A percentile compares a stretch with the other conserved stretches of the same genome.
Conservation (phyloP, 495 filamentous ascomycete genomes). For the Penicillium soppii region DNA sequence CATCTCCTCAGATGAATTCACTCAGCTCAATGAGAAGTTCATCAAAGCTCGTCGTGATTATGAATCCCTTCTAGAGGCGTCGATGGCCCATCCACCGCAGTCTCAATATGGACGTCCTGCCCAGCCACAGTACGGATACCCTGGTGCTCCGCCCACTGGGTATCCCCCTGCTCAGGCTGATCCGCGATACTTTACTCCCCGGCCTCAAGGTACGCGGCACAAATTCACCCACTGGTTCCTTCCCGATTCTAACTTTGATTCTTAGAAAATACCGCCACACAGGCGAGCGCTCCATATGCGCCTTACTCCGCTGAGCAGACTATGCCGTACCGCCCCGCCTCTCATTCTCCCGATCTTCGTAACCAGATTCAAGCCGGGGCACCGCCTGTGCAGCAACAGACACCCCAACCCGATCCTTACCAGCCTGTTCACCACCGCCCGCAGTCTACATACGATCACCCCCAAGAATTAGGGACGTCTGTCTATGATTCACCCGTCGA, state of each 20-base stretch:
- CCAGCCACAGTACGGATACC: constrained; percentile 64
- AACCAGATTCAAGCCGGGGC: constrained; percentile 33
- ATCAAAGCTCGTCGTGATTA: constrained; percentile 98
- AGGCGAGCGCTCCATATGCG: constrained; percentile 20
- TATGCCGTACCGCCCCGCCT: constrained; percentile 37
- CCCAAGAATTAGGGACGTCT: constrained; percentile 83
- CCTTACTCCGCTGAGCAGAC: constrained; percentile 40
- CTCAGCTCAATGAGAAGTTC: constrained; percentile 97
- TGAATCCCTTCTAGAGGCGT: constrained; percentile 90
- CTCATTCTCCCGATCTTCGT: constrained; percentile 47
- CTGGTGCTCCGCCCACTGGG: constrained; percentile 47
- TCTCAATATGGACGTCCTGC: constrained; percentile 67
- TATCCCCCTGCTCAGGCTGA: constrained; percentile 56
- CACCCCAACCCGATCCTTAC: constrained; percentile 42
- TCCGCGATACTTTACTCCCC: constrained; percentile 70
- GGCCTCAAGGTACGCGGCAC: constrained; percentile 46
- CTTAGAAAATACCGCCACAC: constrained; percentile 32
- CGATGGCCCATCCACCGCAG: constrained; percentile 86
- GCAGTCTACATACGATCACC: constrained; percentile 72
- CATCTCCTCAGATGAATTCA: constrained; percentile 77
- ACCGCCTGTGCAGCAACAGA: constrained; percentile 34
- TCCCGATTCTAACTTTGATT: neutral
- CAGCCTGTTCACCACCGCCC: constrained; percentile 52
- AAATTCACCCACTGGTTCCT: neutral
- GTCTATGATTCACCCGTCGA: constrained; percentile 79